phyloP scores from a whole-genome alignment of 1,139 yeast species.

The Geotrichum restrictum region DNA sequence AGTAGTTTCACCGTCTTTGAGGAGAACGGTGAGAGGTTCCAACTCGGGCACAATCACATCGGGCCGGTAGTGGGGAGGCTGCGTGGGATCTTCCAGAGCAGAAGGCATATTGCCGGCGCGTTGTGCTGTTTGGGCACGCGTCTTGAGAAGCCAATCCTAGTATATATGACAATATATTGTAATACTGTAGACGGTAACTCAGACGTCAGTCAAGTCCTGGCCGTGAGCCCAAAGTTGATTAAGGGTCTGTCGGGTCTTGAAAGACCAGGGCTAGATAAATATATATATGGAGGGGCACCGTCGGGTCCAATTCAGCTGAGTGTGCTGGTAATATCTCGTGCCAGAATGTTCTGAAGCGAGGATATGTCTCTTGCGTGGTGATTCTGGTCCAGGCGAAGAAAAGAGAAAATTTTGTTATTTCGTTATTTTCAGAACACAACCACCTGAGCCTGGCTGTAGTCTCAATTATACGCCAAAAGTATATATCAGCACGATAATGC shows the following conservation, averaged over 20 bases:
- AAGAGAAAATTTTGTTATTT: slow-evolving; percentile 7
- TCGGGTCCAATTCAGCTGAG: not conserved
- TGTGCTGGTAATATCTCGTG: slow-evolving; percentile 14
- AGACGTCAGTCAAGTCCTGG: not conserved
- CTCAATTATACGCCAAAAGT: no score
- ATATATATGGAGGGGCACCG: not conserved
- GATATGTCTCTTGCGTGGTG: slow-evolving; percentile 9
- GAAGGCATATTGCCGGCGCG: slow-evolving; percentile 34
- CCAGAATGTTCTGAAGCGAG: slow-evolving; percentile 9
- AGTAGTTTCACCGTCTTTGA: slow-evolving; percentile 84
- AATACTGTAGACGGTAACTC: not conserved
- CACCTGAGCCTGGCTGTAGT: no score
- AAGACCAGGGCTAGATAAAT: not conserved
- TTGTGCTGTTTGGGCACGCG: not conserved
- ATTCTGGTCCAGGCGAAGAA: slow-evolving; percentile 12
- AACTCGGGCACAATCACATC: slow-evolving; percentile 37
- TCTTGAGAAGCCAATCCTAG: not conserved
- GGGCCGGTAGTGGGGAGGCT: slow-evolving; percentile 44
- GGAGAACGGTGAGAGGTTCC: slow-evolving; percentile 58
- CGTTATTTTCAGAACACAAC: no score
- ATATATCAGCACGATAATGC: no score
- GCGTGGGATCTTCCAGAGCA: slow-evolving; percentile 44
- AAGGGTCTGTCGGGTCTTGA: slow-evolving; percentile 1
- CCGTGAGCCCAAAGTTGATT: slow-evolving; percentile 3
- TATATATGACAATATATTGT: not conserved